phyloP scores from a whole-genome alignment of 176 grass and related monocot genomes.

The Hordeum marinum region DNA sequence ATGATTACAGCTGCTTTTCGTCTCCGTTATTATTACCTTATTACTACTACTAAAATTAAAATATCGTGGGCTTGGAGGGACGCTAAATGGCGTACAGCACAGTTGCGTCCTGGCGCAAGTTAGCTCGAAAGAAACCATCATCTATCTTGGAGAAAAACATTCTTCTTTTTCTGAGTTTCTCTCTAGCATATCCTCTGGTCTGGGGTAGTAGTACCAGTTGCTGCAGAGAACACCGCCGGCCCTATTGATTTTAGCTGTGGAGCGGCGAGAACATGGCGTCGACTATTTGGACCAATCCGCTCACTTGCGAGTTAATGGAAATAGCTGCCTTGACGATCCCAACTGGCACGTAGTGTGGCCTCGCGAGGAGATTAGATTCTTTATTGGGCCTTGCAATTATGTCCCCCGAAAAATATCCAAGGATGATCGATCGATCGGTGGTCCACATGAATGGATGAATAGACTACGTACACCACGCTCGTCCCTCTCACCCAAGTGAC shows the following conservation, averaged over 20 bases:
- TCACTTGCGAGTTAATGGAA: conserved; percentile 17
- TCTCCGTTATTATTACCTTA: not conserved
- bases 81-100: conserved; percentile 21
- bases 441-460: conserved; percentile 40
- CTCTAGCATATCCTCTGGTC: not conserved
- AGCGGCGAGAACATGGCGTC: conserved; percentile 34
- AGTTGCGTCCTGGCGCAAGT: conserved; percentile 38
- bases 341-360: conserved; percentile 29
- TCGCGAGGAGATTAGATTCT: conserved; percentile 47
- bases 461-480: conserved; percentile 50
- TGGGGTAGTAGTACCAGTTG: not conserved
- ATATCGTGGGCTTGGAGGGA: not conserved
- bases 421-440: not conserved
- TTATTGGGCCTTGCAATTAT: conserved; percentile 43
- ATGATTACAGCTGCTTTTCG: conserved; percentile 14
- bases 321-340: conserved; percentile 36
- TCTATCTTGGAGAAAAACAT: not conserved
- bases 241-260: not conserved
- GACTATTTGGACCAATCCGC: conserved; percentile 34
- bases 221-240: not conserved
- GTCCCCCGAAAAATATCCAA: conserved; percentile 35
- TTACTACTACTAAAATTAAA: not conserved
- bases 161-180: not conserved
- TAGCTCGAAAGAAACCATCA: not conserved
- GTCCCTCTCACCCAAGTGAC: conserved; percentile 38